These are phyloP conservation scores for Aspergillus luchuensis DNA, from an alignment of 2,329 filamentous ascomycete genomes.

Conservation along the genomic window DNA sequence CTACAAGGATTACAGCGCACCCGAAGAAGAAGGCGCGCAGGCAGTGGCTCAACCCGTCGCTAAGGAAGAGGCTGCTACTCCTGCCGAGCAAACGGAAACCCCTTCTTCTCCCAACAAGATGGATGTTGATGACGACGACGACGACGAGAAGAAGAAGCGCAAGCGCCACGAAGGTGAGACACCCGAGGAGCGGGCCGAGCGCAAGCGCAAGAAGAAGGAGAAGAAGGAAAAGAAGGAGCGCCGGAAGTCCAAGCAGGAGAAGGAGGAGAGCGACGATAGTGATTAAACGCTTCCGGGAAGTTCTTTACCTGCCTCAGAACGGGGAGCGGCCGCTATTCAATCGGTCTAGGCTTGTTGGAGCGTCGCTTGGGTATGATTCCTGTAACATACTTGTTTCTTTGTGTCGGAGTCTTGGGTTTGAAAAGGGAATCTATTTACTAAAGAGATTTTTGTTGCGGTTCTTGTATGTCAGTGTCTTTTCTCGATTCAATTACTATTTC, in stretches of 20 bases:
- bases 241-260: conserved; percentile 82
- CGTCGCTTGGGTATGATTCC: conserved; percentile 30
- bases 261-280: conserved; percentile 65
- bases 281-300: conserved; percentile 39
- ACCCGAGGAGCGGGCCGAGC: conserved; percentile 50
- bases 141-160: conserved; percentile 55
- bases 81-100: conserved; percentile 31
- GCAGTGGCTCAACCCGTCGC: conserved; percentile 49
- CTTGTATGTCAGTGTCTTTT: conserved; percentile 9
- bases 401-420: conserved; percentile 43
- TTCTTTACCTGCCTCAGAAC: conserved; percentile 17
- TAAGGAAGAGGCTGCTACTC: conserved; percentile 37
- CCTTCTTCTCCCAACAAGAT: conserved; percentile 42
- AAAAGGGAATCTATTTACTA: conserved; percentile 39
- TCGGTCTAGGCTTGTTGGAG: conserved; percentile 12
- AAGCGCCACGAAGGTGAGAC: conserved; percentile 60
- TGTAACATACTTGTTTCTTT: conserved; percentile 44
- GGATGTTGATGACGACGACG: conserved; percentile 43
- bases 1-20: conserved; percentile 84
- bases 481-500: conserved; percentile 4
- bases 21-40: conserved; percentile 47
- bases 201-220: conserved; percentile 56
- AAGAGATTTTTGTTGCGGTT: conserved; percentile 25
- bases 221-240: conserved; percentile 63
- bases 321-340: conserved; percentile 8